Evolutionary conservation across 805 yeast genomes (phyloP), one percentile per base, ranked within the genome.

Genomic region (Monosporozyma servazzii): DNA sequence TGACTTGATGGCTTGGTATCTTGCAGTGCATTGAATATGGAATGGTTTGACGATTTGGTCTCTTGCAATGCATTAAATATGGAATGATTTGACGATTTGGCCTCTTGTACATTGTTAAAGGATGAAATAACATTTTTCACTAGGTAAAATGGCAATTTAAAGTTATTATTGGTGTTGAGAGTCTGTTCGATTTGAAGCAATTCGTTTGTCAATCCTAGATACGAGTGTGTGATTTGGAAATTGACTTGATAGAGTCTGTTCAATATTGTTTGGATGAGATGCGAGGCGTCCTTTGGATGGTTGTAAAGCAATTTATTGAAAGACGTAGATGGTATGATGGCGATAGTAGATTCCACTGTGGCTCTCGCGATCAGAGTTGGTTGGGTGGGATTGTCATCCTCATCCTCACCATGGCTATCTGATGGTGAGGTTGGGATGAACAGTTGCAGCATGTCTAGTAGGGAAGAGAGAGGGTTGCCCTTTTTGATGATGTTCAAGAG

Each of bases 261-360:
- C 51, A 91, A 70, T 23, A 91, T 88, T 80, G 91, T 89, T 59
- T 95, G 96, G 13, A 91, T 91, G 30, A 93, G 90, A 66, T 90
- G 96, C 0, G 96, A 87, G 0, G 96, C 84, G 0, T 96, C 87
- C 55, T 86, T 80, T 5, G 98, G 98, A 62, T 82, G 88, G 58
- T 82, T 86, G 30, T 72, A 64, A 6, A 86, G 83, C 40, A 91
- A 76, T 50, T 85, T 73, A 51, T 79, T 75, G 58, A 91, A 93
- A 0, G 97, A 86, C 49, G 80, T 82, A 1, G 83, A 80, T 0
- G 99, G 99, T 15, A 91, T 90, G 37, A 91, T 85, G 0, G 98
- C 96, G 50, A 91, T 85, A 0, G 98, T 90, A 33, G 95, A 86
- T 41, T 78, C 80, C 2, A 74, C 71, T 7, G 78, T 77, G 0